Evolutionary conservation across 257 asterid genomes (phyloP).

Genomic region (Plantago major): DNA sequence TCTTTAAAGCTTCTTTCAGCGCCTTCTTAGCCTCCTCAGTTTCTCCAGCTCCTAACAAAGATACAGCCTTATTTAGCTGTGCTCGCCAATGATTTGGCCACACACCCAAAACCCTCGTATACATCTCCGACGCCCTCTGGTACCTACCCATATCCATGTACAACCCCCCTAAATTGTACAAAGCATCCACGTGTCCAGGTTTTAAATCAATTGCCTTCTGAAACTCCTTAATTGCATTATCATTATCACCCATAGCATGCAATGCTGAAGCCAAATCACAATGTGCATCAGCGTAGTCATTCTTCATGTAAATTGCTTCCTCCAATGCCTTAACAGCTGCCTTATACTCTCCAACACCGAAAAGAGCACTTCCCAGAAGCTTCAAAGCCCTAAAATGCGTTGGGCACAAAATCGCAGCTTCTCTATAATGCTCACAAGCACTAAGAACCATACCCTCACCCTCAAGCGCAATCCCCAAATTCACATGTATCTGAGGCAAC

Average conservation of each 20-base stretch:
- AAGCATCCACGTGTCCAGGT: slow-evolving; percentile 95
- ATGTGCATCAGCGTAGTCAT: slow-evolving; percentile 95
- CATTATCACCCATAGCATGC: slow-evolving; percentile 95
- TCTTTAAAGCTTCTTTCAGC: slow-evolving; percentile 87
- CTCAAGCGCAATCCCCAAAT: slow-evolving; percentile 90
- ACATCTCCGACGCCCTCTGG: slow-evolving; percentile 98
- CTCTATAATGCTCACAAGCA: slow-evolving; percentile 99
- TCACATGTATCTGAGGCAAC: slow-evolving; percentile 97
- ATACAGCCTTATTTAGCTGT: slow-evolving; percentile 88
- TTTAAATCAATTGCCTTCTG: slow-evolving; percentile 97
- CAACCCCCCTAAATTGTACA: slow-evolving; percentile 89
- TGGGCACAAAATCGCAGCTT: slow-evolving; percentile 96
- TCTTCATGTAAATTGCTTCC: slow-evolving; percentile 94
- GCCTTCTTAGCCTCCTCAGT: slow-evolving; percentile 95
- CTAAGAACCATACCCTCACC: slow-evolving; percentile 95
- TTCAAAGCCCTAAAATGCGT: slow-evolving; percentile 96
- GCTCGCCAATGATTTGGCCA: slow-evolving; percentile 99
- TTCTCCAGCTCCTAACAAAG: slow-evolving; percentile 92
- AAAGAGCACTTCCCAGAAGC: slow-evolving; percentile 95
- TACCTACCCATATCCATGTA: slow-evolving; percentile 99
- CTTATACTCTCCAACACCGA: slow-evolving; percentile 96
- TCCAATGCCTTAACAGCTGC: slow-evolving; percentile 99
- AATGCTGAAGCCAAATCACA: slow-evolving; percentile 97
- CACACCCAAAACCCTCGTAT: slow-evolving; percentile 82
- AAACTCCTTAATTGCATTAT: slow-evolving; percentile 94